These are phyloP conservation scores for Anisodus acutangulus DNA, from an alignment of 257 asterid species.

Conservation along the genomic window DNA sequence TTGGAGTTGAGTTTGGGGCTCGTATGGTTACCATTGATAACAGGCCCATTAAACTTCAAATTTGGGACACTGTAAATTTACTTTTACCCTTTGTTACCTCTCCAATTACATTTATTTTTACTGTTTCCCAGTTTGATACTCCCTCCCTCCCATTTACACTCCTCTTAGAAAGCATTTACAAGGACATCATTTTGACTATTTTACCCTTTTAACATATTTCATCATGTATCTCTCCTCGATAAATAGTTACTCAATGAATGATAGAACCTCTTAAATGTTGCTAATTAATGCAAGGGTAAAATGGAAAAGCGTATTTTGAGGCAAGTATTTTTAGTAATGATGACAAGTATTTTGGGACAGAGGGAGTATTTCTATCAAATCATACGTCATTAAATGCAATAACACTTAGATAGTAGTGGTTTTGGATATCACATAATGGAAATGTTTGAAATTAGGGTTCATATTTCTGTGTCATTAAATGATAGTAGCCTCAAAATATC, in stretches of 20 bases:
- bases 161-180: too few species aligned
- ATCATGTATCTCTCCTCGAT: too few species aligned
- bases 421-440: background rate
- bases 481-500: background rate
- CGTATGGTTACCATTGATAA: slow-evolving; percentile 36
- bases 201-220: too few species aligned
- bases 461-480: background rate
- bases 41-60: slow-evolving; percentile 39
- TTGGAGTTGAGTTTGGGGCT: slow-evolving; percentile 41
- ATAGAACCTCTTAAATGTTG: too few species aligned
- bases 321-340: too few species aligned
- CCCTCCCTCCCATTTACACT: background rate
- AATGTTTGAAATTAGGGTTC: background rate
- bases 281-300: too few species aligned
- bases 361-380: too few species aligned
- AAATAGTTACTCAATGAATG: too few species aligned
- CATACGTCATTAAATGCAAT: too few species aligned
- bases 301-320: too few species aligned
- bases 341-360: too few species aligned
- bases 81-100: background rate
- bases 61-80: slow-evolving; percentile 37
- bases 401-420: background rate
- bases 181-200: too few species aligned
- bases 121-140: background rate
- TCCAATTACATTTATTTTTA: background rate